Percentiles rank a stretch among this genome's conserved stretches.
These are phyloP conservation scores for Ceriops zippeliana DNA, from an alignment of 345 rosid genomes.

Conservation along the genomic window DNA sequence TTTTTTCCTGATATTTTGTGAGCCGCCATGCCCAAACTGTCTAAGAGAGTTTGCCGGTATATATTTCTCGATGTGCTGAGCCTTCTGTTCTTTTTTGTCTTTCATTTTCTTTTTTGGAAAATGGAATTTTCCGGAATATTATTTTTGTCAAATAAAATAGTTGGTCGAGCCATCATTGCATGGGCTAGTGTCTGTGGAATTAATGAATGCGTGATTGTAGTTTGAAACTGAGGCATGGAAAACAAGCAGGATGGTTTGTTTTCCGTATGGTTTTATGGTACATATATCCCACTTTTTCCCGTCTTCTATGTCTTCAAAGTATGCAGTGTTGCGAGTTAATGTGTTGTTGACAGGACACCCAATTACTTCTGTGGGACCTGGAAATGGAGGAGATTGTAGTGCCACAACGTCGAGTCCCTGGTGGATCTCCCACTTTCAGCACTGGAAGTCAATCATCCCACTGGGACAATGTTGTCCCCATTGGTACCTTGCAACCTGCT, in stretches of 20 bases:
- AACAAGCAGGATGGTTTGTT: conserved; percentile 6
- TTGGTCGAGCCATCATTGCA: too few species aligned
- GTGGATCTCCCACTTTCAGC: conserved; percentile 95
- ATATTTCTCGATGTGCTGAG: too few species aligned
- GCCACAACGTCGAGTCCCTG: conserved; percentile 86
- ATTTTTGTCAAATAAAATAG: too few species aligned
- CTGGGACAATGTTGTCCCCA: conserved; percentile 78
- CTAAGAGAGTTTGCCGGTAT: too few species aligned
- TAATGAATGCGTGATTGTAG: not conserved
- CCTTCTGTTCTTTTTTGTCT: too few species aligned
- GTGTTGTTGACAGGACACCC: conserved; percentile 68
- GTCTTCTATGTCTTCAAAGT: not conserved
- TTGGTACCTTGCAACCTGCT: conserved; percentile 89
- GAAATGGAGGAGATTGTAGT: conserved; percentile 98
- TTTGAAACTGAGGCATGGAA: conserved; percentile 9
- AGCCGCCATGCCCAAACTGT: too few species aligned
- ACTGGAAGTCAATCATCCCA: conserved; percentile 98
- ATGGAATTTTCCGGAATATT: too few species aligned
- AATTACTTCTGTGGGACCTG: conserved; percentile 93
- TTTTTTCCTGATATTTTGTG: too few species aligned
- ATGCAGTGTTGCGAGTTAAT: not conserved
- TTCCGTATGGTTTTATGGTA: not conserved
- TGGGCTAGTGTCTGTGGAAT: not conserved
- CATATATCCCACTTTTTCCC: not conserved
- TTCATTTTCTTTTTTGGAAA: too few species aligned